These are phyloP conservation scores for Exophiala viscosa DNA, from an alignment of 2,329 filamentous ascomycete species.

Conservation along the genomic window DNA sequence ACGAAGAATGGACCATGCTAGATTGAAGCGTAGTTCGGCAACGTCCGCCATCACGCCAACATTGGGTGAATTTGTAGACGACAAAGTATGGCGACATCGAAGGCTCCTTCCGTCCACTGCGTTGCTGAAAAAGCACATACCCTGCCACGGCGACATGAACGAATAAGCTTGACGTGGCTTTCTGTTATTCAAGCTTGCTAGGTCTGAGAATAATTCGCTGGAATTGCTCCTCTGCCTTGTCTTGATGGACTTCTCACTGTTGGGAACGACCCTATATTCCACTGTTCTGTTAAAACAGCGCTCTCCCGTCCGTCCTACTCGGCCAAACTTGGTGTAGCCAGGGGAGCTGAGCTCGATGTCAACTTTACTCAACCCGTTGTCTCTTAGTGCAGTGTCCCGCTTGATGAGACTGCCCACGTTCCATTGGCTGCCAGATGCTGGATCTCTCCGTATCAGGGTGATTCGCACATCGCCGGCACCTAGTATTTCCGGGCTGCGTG, in stretches of 20 bases:
- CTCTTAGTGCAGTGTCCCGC: conserved; percentile 20
- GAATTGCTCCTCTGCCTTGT: conserved; percentile 15
- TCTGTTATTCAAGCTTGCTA: not conserved
- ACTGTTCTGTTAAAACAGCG: conserved; percentile 22
- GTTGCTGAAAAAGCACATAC: conserved; percentile 79
- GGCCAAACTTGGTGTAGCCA: conserved; percentile 58
- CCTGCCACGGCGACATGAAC: conserved; percentile 83
- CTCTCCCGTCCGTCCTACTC: conserved; percentile 13
- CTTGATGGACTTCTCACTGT: conserved; percentile 1
- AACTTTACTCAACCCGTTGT: conserved; percentile 30
- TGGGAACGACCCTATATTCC: conserved; percentile 13
- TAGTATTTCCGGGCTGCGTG: not conserved
- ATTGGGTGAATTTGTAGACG: conserved; percentile 30
- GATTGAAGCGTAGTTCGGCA: conserved; percentile 86
- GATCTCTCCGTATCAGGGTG: conserved; percentile 70
- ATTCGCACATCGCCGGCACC: conserved; percentile 28
- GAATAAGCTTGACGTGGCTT: conserved; percentile 32
- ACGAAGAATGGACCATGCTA: conserved; percentile 43
- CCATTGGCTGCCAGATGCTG: conserved; percentile 66
- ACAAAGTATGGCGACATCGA: conserved; percentile 69
- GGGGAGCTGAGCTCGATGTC: conserved; percentile 57
- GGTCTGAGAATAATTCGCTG: conserved; percentile 7
- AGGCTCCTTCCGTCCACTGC: conserved; percentile 70
- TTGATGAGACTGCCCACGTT: conserved; percentile 65
- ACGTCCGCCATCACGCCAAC: conserved; percentile 44